phyloP scores from a whole-genome alignment of 2,329 filamentous ascomycete genomes.

The Ploettnerulaceae sp. region DNA sequence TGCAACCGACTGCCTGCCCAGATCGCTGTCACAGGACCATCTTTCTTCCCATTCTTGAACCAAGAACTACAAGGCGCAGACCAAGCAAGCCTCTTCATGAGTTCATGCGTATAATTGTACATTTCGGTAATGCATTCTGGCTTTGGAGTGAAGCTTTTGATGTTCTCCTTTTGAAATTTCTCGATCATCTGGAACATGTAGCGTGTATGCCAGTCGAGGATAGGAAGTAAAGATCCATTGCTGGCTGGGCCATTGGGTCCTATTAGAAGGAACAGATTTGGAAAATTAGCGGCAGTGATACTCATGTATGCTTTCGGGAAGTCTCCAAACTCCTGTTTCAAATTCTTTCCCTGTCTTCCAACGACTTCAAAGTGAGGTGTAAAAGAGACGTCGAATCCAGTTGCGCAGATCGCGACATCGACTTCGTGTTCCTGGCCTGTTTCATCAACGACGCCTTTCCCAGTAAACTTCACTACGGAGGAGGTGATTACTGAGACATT shows the following conservation, averaged over 20 bases:
- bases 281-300: slow-evolving; percentile 23
- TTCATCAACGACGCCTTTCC: slow-evolving; percentile 33
- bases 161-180: slow-evolving; percentile 36
- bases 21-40: slow-evolving; percentile 33
- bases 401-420: slow-evolving; percentile 37
- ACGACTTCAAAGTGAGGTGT: slow-evolving; percentile 26
- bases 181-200: slow-evolving; percentile 35
- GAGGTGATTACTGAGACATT: slow-evolving; percentile 31
- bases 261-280: slow-evolving; percentile 28
- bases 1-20: slow-evolving; percentile 48
- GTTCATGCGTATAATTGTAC: slow-evolving; percentile 25
- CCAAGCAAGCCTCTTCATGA: slow-evolving; percentile 35
- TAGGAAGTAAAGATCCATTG: slow-evolving; percentile 30
- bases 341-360: slow-evolving; percentile 17
- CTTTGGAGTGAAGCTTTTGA: slow-evolving; percentile 41
- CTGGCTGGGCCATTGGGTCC: slow-evolving; percentile 30
- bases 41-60: slow-evolving; percentile 23
- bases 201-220: slow-evolving; percentile 34
- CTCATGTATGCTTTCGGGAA: slow-evolving; percentile 26
- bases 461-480: slow-evolving; percentile 32
- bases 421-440: slow-evolving; percentile 30
- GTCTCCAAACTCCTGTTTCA: slow-evolving; percentile 23
- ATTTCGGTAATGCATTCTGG: slow-evolving; percentile 33
- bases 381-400: slow-evolving; percentile 33
- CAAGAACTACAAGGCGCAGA: slow-evolving; percentile 26